Base-by-base conservation (phyloP, 768 basidiomycete species). In the Strobilomyces echinocephalus region DNA sequence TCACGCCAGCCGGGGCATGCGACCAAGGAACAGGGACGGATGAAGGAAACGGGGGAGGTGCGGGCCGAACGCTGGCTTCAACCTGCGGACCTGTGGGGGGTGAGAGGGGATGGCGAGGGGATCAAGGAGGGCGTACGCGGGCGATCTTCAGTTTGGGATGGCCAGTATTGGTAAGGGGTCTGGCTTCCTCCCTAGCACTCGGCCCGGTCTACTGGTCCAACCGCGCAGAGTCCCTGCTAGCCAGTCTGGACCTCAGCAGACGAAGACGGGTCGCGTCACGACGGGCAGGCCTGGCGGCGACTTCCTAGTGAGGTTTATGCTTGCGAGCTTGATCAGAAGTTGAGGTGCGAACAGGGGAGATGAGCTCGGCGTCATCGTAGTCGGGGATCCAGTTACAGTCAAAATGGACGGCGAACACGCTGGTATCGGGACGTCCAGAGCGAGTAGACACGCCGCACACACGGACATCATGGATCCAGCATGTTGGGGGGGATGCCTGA, bases 231-330 rank as follows among this genome's bases (percentile, higher is more conserved):
- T n/a, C n/a, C n/a, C n/a, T n/a, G n/a, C n/a, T n/a, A n/a, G n/a
- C n/a, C n/a, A n/a, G n/a, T n/a, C n/a, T n/a, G 53, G 53, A 54
- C 49, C n/a, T n/a, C 53, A 52, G 20, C 52, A 44, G 28, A 54
- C 53, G 0, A 49, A 54, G 42, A 49, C 50, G 42, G 6, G 21
- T n/a, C 24, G 41, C 2, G 12, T 7, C 18, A 2, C 4, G 6
- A 26, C 10, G 24, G 42, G n/a, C n/a, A n/a, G 24, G 42, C 15
- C 24, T 24, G 43, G 53, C 53, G 0, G 7, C 49, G 53, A 52
- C 12, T 16, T 26, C 15, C 8, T n/a, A n/a, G 3, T 26, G 8
- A 54, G 36, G 49, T 54, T 42, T 15, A 54, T 14, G 6, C 35
- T 42, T 1, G 49, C 28, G 0, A 24, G 41, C 2, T 31, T 30